phyloP scores from a whole-genome alignment of 1,284 basidiomycete species.

The Mycena citricolor region DNA sequence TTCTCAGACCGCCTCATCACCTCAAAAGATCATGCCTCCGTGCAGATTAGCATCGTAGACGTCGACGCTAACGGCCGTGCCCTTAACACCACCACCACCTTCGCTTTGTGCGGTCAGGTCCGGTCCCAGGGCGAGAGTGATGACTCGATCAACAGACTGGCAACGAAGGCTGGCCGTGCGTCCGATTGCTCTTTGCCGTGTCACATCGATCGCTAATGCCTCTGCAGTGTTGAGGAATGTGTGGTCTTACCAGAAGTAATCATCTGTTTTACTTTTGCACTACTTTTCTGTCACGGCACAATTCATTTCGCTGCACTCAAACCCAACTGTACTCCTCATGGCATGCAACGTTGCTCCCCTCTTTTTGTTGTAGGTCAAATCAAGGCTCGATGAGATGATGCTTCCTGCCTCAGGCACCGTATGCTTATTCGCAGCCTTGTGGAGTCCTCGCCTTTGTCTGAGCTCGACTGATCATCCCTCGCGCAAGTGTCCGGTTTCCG shows the following conservation, averaged over 20 bases:
- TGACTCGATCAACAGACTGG: constrained; percentile 95
- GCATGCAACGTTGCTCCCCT: too few relatives aligned
- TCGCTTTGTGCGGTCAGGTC: constrained; percentile 93
- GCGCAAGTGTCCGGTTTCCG: too few relatives aligned
- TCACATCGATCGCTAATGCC: constrained; percentile 9
- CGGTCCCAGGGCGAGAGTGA: constrained; percentile 95
- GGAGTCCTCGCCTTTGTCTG: too few relatives aligned
- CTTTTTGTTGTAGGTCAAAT: too few relatives aligned
- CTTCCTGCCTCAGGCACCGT: too few relatives aligned
- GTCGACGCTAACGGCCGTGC: constrained; percentile 94
- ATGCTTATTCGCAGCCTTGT: too few relatives aligned
- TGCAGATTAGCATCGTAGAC: constrained; percentile 94
- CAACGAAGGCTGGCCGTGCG: constrained; percentile 94
- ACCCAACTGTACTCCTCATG: too few relatives aligned
- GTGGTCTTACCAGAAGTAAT: constrained; percentile 76
- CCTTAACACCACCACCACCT: constrained; percentile 84
- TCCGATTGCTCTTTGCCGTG: constrained; percentile 28
- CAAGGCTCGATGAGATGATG: too few relatives aligned
- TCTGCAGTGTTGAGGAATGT: constrained; percentile 69
- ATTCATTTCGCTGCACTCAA: constrained; percentile 1
- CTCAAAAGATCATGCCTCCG: constrained; percentile 98
- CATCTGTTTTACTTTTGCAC: neutral
- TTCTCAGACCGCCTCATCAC: constrained; percentile 88
- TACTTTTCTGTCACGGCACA: constrained; percentile 2
- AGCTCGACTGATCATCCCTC: too few relatives aligned